Evolutionary conservation across 2,329 filamentous ascomycete genomes (phyloP).

Genomic region (Scytalidium sp.): DNA sequence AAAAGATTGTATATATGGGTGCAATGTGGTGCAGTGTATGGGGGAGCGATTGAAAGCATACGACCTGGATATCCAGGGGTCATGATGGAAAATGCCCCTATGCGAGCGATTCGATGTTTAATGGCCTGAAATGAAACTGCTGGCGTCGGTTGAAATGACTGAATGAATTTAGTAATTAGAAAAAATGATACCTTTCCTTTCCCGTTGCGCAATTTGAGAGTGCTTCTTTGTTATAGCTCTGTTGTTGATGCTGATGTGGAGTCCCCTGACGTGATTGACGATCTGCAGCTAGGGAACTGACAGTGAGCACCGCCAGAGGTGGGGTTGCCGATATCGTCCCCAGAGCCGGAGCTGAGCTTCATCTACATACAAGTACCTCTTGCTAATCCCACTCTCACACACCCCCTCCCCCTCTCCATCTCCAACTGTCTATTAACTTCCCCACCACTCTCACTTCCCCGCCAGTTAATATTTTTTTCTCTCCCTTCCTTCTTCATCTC

Average conservation of each 20-base stretch:
- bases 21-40: neutral
- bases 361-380: neutral
- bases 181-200: too few species aligned
- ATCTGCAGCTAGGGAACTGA: too few species aligned
- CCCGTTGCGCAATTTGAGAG: too few species aligned
- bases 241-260: too few species aligned
- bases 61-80: neutral
- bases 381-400: neutral
- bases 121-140: too few species aligned
- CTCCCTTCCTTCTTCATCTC: neutral
- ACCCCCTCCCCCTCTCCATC: neutral
- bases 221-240: too few species aligned
- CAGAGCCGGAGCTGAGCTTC: slow-evolving; percentile 2
- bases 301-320: too few species aligned
- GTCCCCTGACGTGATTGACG: too few species aligned
- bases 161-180: too few species aligned
- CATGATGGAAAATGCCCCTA: neutral
- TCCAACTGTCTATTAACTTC: neutral
- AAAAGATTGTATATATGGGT: neutral
- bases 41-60: neutral
- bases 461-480: neutral
- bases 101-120: neutral
- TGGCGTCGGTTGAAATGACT: too few species aligned
- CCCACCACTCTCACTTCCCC: neutral
- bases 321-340: neutral